Evolutionary conservation across 768 basidiomycete species (phyloP), one percentile per base, ranked within the genome.

Genomic region (Boletus subparvulus): DNA sequence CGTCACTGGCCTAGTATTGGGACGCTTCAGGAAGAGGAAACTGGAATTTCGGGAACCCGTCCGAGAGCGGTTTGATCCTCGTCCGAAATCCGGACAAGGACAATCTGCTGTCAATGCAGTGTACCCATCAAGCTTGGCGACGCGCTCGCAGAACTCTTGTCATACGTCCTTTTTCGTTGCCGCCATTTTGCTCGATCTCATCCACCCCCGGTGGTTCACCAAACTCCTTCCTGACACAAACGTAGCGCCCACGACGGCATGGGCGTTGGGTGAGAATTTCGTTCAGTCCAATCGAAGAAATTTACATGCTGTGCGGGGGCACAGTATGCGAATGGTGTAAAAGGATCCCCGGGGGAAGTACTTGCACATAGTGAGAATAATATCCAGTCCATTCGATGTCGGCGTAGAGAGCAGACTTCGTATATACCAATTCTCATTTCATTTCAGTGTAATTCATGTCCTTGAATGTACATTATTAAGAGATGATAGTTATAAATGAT

Each of bases 401-500:
- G 21, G 21, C 21, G 9, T 21, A 19, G 16, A 33, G 30, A 52
- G 33, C 28, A 21, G 36, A n/a, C 51, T 30, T 11, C 17, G 12
- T 2, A 11, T 16, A 28, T 30, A 28, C 14, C 36, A 1, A n/a
- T 32, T 39, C 19, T n/a, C 11, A 46, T 46, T 8, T 44, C 21
- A 19, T 43, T 30, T 53, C 47, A 54, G 41, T n/a, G 30, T 39
- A 37, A 4, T 49, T 55, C 51, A 32, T 47, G 48, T 46, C 28
- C 54, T 55, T 11, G 41, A 58, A 56, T 59, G 59, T 69, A 58
- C 54, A 52, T 60, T 45, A 68, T 70, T 70, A 70, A 42, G 55
- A 48, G 58, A 60, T 59, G 47, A 61, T 67, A 67, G 55, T 59
- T 59, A 58, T 70, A 70, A 52, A 60, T 66, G 61, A 61, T 57